Evolutionary conservation across 2,329 filamentous ascomycete species (phyloP), one percentile per base, ranked within the genome.

Genomic region (Cladophialophora exuberans): DNA sequence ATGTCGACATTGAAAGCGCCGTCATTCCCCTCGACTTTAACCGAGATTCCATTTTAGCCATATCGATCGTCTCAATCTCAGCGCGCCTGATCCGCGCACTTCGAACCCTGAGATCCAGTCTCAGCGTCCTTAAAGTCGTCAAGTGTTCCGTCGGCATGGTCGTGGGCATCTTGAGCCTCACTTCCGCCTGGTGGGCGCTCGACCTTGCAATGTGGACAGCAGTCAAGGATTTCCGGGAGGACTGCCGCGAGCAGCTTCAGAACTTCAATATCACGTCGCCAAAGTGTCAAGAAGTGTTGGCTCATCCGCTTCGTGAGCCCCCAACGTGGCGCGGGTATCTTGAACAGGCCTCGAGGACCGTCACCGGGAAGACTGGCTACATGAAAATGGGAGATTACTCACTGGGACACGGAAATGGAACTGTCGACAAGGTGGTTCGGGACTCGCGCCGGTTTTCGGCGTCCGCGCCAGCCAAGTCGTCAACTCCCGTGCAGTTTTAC

Each of bases 201-300:
- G 41, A 44, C 5, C 41, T 44, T 22, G 41, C 41, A 10, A 44
- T 44, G 41, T 44, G 41, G 41, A 44, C 41, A n/a, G n/a, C 25
- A 3, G 41, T 44, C 6, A 44, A 44, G 22, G 41, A 44, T 23
- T 44, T 44, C 22, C 41, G 41, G 13, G 41, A 44, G 17, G 41
- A 44, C 22, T 44, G 41, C 26, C 22, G 41, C 22, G 41, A 44
- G 41, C 41, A 44, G 41, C 25, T 44, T 15, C 20, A 25, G 13
- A 28, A 28, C 41, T 44, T 44, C 25, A 28, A 28, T 25, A 15
- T 26, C 3, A 26, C 18, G 9, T 25, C 18, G 7, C 0, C 41
- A 25, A 1, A 4, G 3, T 44, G 41, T n/a, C 22, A 28, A 17
- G 41, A 44, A 6, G 41, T 28, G 41, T n/a, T 44, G 1, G 20